Percentiles rank a stretch among this genome's conserved stretches.
These are phyloP conservation scores for Myrica gale DNA, from an alignment of 306 rosid species.

Conservation along the genomic window DNA sequence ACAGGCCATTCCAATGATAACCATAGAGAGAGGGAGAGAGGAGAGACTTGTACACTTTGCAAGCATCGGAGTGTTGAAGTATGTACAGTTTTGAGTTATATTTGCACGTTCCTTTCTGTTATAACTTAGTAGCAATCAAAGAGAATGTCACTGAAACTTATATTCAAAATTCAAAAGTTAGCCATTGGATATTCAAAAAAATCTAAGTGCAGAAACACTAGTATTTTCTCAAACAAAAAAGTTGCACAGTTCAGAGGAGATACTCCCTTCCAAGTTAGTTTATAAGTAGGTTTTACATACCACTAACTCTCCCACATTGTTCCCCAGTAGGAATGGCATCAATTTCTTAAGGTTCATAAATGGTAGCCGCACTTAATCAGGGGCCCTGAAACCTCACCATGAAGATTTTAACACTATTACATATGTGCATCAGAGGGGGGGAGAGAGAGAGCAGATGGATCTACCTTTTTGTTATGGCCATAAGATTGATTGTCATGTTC, in stretches of 20 bases:
- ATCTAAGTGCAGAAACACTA: background rate
- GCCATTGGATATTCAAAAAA: background rate
- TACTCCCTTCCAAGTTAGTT: background rate
- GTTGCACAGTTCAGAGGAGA: background rate
- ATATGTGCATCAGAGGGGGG: conserved; percentile 2
- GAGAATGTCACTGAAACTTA: background rate
- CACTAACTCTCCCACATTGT: background rate
- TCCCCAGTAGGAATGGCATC: background rate
- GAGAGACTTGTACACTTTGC: background rate
- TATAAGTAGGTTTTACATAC: background rate
- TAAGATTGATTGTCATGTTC: conserved; percentile 42
- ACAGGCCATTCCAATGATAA: background rate
- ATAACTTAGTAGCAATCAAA: background rate
- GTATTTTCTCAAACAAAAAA: background rate
- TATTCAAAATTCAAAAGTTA: too few species aligned
- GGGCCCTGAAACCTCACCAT: background rate
- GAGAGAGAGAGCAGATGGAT: conserved; percentile 19
- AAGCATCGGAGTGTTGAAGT: too few species aligned
- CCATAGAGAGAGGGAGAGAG: background rate
- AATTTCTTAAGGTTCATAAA: background rate
- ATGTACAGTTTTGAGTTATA: background rate
- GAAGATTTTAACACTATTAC: conserved; percentile 7
- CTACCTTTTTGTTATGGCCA: conserved; percentile 55
- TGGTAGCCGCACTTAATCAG: background rate
- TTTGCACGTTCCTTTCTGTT: background rate